Evolutionary conservation across 768 basidiomycete genomes (phyloP).

Genomic region (Suillus plorans): DNA sequence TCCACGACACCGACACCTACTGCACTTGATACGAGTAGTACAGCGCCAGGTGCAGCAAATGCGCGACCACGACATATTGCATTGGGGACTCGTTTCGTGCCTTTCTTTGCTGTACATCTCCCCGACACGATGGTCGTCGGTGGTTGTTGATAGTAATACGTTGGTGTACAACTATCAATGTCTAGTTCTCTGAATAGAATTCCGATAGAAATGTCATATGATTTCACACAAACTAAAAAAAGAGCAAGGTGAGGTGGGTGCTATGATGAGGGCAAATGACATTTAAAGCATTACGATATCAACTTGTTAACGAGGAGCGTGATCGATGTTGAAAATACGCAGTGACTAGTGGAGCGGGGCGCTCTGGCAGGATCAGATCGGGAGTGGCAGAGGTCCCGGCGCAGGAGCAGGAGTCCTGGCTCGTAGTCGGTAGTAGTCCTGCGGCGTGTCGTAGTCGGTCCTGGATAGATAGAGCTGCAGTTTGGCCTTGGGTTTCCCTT

Average conservation of each 20-base stretch:
- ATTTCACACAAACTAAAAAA: neutral
- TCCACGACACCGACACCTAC: neutral
- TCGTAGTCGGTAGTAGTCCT: too few species aligned
- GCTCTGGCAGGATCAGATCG: neutral
- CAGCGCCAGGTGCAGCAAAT: neutral
- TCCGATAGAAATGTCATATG: too few species aligned
- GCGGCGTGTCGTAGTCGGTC: too few species aligned
- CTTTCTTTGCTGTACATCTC: neutral
- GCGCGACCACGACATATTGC: neutral
- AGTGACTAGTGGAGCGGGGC: neutral
- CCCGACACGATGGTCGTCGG: neutral
- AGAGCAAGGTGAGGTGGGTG: too few species aligned
- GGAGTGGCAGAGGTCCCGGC: too few species aligned
- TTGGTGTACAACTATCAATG: neutral
- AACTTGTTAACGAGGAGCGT: neutral
- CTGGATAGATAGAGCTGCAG: too few species aligned
- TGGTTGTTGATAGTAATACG: neutral
- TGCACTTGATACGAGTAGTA: neutral
- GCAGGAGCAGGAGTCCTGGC: neutral
- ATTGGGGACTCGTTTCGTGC: neutral
- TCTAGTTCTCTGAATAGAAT: neutral
- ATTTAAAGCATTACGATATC: neutral
- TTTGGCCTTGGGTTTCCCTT: too few species aligned
- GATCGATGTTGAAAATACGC: neutral
- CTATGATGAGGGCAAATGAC: neutral